Base-by-base conservation (phyloP, 2,329 filamentous ascomycete species). In the Aspergillus ochraceoroseus region DNA sequence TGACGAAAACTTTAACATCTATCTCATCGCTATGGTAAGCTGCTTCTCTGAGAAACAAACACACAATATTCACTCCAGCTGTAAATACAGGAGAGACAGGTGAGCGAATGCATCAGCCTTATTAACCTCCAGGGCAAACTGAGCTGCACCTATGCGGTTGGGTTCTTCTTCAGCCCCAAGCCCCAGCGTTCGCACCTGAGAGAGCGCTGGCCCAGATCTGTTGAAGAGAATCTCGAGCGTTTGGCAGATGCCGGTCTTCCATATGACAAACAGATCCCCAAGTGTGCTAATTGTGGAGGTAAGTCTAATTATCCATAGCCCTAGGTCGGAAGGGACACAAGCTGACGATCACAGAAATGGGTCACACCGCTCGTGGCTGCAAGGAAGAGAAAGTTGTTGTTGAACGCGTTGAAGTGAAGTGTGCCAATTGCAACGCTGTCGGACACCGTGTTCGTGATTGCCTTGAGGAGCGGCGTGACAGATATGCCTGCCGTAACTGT, bases 121-220 rank as follows among this genome's bases (percentile, higher is more conserved):
- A 70, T 79, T 48, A 68, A 75, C 45, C 62, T 77, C 7, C 66
- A 75, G 46, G 76, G 76, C 32, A 71, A 74, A 37, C 51, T 67
- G 12, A 67, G 71, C 42, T 70, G 72, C 56, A 69, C 70, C 44
- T 78, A 70, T 42, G 63, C 68, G 17, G 65, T 77, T 38, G 67
- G 67, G 0, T 71, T 74, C 55, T 75, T 69, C 54, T 70, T 66
- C 49, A 66, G 58, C 8, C 47, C 57, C 9, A 70, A 73, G 47
- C 64, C 72, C 3, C 68, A 68, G 44, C 73, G 74, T 39, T 59
- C 60, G 8, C 66, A 62, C 29, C 65, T 73, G 13, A 59, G 64
- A 13, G 59, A 64, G 2, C 68, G 68, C 30, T 79, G 74, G 74
- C 75, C 75, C 29, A 44, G 52, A 7, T 60, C 60, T 4, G 47